Evolutionary conservation across 805 yeast genomes (phyloP).

Genomic region (Candida pini): DNA sequence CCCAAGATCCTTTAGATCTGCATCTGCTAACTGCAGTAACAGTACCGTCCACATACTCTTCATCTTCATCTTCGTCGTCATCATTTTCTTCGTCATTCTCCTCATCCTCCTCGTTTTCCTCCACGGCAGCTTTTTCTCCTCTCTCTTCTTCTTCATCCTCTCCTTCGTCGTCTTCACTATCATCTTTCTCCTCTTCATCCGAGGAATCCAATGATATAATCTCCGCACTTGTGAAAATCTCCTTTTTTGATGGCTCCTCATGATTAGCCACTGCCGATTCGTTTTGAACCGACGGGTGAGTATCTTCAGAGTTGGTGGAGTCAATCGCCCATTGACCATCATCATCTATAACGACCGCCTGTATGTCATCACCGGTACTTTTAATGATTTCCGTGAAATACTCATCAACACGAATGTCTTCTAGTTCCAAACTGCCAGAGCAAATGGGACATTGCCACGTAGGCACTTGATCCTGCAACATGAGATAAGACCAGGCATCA

Average conservation of each 20-base stretch:
- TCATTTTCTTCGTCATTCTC: not conserved
- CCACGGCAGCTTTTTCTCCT: not conserved
- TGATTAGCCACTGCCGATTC: too few species aligned
- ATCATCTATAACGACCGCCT: slow-evolving; percentile 57
- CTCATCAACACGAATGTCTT: slow-evolving; percentile 68
- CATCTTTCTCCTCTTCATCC: slow-evolving; percentile 2
- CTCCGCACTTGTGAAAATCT: too few species aligned
- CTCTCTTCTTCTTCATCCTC: too few species aligned
- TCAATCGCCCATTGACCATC: slow-evolving; percentile 77
- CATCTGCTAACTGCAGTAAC: too few species aligned
- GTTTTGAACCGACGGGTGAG: too few species aligned
- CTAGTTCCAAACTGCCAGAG: slow-evolving; percentile 41
- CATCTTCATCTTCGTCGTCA: too few species aligned
- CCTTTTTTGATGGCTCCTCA: too few species aligned
- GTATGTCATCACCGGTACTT: slow-evolving; percentile 48
- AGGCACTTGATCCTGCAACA: slow-evolving; percentile 73
- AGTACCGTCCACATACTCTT: too few species aligned
- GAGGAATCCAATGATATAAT: slow-evolving; percentile 1
- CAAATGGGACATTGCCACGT: slow-evolving; percentile 91
- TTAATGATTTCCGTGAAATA: slow-evolving; percentile 60
- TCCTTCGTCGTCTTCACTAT: too few species aligned
- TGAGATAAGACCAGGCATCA: slow-evolving; percentile 70
- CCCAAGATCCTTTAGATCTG: too few species aligned
- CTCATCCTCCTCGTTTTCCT: too few species aligned
- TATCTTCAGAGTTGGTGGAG: too few species aligned